These are phyloP conservation scores for Colletotrichum costaricense DNA, from an alignment of 2,329 filamentous ascomycete genomes.

Conservation along the genomic window DNA sequence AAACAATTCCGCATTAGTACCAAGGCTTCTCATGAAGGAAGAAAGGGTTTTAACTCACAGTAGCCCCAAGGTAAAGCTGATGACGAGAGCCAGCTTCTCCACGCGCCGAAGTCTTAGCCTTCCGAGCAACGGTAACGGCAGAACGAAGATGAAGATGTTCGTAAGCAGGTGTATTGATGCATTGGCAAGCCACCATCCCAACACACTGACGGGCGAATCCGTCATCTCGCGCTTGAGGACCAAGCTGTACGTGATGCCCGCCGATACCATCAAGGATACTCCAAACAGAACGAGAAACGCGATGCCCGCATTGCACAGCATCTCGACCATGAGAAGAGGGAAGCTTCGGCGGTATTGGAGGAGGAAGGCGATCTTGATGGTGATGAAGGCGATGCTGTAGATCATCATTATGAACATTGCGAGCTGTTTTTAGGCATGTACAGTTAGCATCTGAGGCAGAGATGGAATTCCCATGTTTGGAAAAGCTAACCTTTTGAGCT, in stretches of 20 bases:
- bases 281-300: constrained; percentile 31
- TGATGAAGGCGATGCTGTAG: constrained; percentile 44
- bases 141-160: constrained; percentile 35
- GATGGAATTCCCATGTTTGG: neutral
- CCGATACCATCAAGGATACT: constrained; percentile 20
- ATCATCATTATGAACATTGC: constrained; percentile 41
- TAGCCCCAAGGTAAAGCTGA: constrained; percentile 32
- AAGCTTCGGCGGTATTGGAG: constrained; percentile 51
- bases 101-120: constrained; percentile 16
- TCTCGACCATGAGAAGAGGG: constrained; percentile 22
- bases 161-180: constrained; percentile 34
- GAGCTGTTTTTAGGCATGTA: constrained; percentile 38
- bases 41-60: constrained; percentile 13
- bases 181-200: constrained; percentile 30
- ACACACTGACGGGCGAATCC: constrained; percentile 16
- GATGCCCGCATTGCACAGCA: constrained; percentile 33
- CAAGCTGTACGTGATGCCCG: constrained; percentile 4
- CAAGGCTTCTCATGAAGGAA: neutral
- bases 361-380: constrained; percentile 49
- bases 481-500: constrained; percentile 14
- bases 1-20: neutral
- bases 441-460: neutral
- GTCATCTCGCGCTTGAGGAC: neutral
- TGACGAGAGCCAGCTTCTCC: constrained; percentile 31
- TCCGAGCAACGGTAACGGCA: constrained; percentile 32